These are phyloP conservation scores for Heritiera littoralis DNA, from an alignment of 345 rosid species.

Conservation along the genomic window DNA sequence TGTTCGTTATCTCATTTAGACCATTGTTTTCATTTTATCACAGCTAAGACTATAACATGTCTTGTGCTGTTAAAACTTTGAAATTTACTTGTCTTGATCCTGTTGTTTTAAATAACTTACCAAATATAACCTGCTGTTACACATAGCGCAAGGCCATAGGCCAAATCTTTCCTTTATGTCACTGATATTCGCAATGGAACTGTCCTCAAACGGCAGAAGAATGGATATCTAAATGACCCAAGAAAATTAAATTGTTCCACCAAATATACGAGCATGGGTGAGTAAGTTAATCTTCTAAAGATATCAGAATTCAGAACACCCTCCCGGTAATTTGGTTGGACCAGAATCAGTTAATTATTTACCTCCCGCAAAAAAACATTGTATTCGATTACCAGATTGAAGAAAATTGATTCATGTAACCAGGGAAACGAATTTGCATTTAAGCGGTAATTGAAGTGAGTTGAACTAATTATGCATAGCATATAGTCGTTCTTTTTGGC, in stretches of 20 bases:
- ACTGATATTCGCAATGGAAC: not conserved
- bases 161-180: not conserved
- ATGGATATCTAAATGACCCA: not conserved
- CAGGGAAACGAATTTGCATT: not conserved
- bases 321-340: not conserved
- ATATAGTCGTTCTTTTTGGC: not conserved
- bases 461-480: not conserved
- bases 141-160: not conserved
- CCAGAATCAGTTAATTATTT: not conserved
- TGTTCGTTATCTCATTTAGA: not conserved
- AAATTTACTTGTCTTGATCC: not conserved
- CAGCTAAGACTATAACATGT: not conserved
- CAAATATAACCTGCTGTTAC: not conserved
- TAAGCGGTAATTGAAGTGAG: not conserved
- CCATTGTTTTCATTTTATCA: not conserved
- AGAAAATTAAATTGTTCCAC: not conserved
- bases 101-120: not conserved
- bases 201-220: not conserved
- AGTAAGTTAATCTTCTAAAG: not conserved
- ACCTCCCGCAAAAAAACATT: no score
- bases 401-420: not conserved
- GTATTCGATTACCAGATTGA: not conserved
- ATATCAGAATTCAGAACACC: not conserved
- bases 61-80: not conserved
- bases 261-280: not conserved